Evolutionary conservation across 202 grass and related monocot species (phyloP).

Genomic region (Setaria italica): DNA sequence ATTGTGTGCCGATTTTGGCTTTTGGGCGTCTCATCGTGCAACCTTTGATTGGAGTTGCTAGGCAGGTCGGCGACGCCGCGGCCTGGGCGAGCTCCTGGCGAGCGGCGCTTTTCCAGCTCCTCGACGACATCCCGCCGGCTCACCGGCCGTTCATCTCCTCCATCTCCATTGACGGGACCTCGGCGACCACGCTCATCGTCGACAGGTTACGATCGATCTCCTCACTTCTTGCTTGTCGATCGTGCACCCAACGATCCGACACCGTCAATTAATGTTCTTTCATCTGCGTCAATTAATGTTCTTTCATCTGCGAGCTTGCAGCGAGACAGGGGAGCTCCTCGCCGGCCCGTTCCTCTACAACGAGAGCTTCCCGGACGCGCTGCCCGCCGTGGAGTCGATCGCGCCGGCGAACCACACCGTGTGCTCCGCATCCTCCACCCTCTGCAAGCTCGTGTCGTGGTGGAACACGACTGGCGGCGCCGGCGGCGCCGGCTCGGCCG

Average conservation of each 20-base stretch:
- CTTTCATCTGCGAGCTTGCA: neutral
- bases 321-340: slow-evolving; percentile 59
- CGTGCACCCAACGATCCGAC: neutral
- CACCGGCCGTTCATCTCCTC: slow-evolving; percentile 58
- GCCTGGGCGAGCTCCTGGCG: slow-evolving; percentile 65
- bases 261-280: neutral
- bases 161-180: slow-evolving; percentile 91
- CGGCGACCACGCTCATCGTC: slow-evolving; percentile 73
- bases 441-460: slow-evolving; percentile 90
- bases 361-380: slow-evolving; percentile 71
- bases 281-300: neutral
- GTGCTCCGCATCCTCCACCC: slow-evolving; percentile 71
- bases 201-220: slow-evolving; percentile 50
- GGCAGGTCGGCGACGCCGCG: slow-evolving; percentile 56
- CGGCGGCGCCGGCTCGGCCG: slow-evolving; percentile 15
- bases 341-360: slow-evolving; percentile 80
- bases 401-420: slow-evolving; percentile 78
- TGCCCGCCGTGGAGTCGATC: slow-evolving; percentile 62
- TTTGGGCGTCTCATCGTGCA: neutral
- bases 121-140: slow-evolving; percentile 55
- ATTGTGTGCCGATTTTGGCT: neutral
- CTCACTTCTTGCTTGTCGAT: neutral
- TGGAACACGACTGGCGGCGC: slow-evolving; percentile 38
- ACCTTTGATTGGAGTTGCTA: slow-evolving; percentile 42
- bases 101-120: slow-evolving; percentile 72